Percentiles rank a stretch among this genome's conserved stretches.
Evolutionary conservation across 257 asterid genomes (phyloP).

Genomic region (Nicotiana noctiflora): DNA sequence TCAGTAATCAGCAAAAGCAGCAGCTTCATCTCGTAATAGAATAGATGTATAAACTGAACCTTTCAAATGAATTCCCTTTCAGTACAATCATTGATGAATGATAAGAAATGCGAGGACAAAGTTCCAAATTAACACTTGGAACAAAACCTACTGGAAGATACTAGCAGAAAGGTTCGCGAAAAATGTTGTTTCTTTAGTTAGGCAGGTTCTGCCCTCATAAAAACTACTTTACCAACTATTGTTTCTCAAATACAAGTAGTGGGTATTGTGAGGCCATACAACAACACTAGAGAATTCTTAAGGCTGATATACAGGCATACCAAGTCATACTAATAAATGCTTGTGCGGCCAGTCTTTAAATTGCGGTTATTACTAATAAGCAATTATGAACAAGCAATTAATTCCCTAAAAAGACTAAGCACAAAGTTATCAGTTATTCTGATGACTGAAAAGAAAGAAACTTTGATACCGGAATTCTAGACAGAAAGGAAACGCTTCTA

Average conservation of each 20-base stretch:
- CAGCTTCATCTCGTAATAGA: background rate
- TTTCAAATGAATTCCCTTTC: background rate
- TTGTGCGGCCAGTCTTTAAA: background rate
- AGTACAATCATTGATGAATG: background rate
- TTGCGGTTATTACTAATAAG: background rate
- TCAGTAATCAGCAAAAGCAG: background rate
- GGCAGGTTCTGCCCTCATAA: background rate
- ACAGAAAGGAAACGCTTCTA: background rate
- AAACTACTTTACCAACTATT: background rate
- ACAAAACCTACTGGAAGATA: background rate
- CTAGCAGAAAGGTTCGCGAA: background rate
- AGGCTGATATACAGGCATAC: background rate
- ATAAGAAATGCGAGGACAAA: background rate
- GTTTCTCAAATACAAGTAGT: background rate
- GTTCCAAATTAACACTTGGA: background rate
- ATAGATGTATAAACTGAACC: background rate
- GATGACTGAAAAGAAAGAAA: background rate
- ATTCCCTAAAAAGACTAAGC: background rate
- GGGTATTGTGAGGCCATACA: constrained; percentile 1
- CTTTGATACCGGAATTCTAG: background rate
- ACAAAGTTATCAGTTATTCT: background rate
- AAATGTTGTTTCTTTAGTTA: background rate
- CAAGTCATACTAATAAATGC: background rate
- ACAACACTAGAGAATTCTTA: background rate
- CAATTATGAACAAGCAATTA: background rate